Conservation (phyloP, 1,284 basidiomycete genomes). For the Caloboletus inedulis region DNA sequence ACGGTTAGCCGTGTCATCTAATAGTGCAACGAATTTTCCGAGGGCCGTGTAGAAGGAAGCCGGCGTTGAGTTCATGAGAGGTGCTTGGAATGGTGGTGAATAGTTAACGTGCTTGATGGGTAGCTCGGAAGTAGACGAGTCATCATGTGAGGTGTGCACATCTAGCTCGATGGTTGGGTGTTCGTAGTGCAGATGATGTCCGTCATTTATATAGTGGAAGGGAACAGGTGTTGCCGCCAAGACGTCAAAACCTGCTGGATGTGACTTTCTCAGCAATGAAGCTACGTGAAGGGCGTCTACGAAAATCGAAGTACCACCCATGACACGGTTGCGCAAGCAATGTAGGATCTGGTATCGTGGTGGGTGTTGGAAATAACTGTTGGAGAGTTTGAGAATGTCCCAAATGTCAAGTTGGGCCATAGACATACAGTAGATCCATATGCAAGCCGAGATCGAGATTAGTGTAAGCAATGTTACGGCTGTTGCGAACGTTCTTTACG, state of each 20-base stretch:
- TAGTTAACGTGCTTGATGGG: slow-evolving; percentile 78
- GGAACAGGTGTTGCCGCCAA: slow-evolving; percentile 66
- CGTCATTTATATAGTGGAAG: slow-evolving; percentile 92
- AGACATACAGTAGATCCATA: slow-evolving; percentile 84
- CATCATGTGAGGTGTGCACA: slow-evolving; percentile 14
- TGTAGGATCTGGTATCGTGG: slow-evolving; percentile 92
- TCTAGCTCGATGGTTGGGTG: slow-evolving; percentile 80
- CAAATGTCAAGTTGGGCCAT: background rate
- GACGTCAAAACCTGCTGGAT: slow-evolving; percentile 56
- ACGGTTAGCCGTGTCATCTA: slow-evolving; percentile 55
- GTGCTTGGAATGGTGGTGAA: slow-evolving; percentile 94
- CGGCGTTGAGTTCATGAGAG: slow-evolving; percentile 52
- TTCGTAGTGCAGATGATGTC: slow-evolving; percentile 76
- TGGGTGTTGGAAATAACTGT: slow-evolving; percentile 84
- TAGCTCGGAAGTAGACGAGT: slow-evolving; percentile 11
- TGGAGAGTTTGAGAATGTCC: slow-evolving; percentile 2
- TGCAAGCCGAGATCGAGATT: slow-evolving; percentile 87
- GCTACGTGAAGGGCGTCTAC: slow-evolving; percentile 81
- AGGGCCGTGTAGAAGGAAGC: slow-evolving; percentile 66
- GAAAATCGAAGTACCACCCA: slow-evolving; percentile 86
- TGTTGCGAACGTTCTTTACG: slow-evolving; percentile 74
- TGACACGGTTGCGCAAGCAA: slow-evolving; percentile 80
- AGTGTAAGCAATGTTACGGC: slow-evolving; percentile 94
- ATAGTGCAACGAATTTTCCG: slow-evolving; percentile 54
- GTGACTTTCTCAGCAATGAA: slow-evolving; percentile 46